Evolutionary conservation across 1,139 yeast species (phyloP).

Genomic region (Kazachstania sp.): DNA sequence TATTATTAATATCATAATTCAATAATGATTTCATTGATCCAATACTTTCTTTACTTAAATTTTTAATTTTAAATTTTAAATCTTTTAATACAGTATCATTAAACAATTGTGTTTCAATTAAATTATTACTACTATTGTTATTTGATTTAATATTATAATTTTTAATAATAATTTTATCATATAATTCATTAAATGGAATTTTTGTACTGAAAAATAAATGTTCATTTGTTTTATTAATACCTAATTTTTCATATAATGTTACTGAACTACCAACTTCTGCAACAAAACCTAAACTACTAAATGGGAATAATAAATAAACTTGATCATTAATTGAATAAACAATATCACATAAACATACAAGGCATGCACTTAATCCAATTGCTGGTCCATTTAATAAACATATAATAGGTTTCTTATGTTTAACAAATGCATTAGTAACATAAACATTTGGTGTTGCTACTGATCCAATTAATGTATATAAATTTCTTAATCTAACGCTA

Average conservation of each 20-base stretch:
- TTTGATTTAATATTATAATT: conserved; percentile 32
- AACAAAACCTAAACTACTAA: conserved; percentile 74
- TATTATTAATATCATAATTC: conserved; percentile 39
- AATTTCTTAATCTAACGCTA: conserved; percentile 21
- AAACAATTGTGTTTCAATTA: conserved; percentile 42
- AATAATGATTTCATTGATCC: conserved; percentile 53
- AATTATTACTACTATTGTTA: too few relatives aligned
- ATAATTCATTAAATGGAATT: conserved; percentile 49
- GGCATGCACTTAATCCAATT: conserved; percentile 67
- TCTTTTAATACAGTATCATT: conserved; percentile 44
- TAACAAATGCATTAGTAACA: conserved; percentile 57
- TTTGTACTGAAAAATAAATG: conserved; percentile 66
- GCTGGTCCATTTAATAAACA: conserved; percentile 85
- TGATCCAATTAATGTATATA: conserved; percentile 43
- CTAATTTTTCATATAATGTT: conserved; percentile 63
- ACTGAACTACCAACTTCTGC: conserved; percentile 76
- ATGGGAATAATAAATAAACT: conserved; percentile 63
- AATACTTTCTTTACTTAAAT: conserved; percentile 50
- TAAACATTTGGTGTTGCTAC: conserved; percentile 57
- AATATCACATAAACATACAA: conserved; percentile 68
- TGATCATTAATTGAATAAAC: conserved; percentile 58
- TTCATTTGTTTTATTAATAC: conserved; percentile 67
- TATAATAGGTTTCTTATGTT: conserved; percentile 64
- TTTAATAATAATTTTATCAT: conserved; percentile 57
- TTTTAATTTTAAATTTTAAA: conserved; percentile 38